Evolutionary conservation across 345 rosid species (phyloP).

Genomic region (Salix caprea): DNA sequence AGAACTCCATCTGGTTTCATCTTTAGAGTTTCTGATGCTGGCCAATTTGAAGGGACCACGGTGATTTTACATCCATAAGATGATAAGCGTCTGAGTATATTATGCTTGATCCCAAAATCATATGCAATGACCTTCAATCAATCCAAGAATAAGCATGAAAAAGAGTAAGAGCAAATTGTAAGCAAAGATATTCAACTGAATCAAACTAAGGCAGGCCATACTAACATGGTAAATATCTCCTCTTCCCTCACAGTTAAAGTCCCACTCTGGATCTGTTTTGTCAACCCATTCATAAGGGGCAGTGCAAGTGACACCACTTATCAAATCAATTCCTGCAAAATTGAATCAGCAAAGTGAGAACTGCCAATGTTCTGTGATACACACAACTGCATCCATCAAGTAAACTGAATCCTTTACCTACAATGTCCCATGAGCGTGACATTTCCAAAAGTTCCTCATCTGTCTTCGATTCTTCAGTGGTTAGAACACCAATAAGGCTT

Average conservation of each 20-base stretch:
- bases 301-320: constrained; percentile 72
- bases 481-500: constrained; percentile 90
- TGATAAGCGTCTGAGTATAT: constrained; percentile 75
- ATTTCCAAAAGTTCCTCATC: constrained; percentile 74
- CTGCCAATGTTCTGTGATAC: neutral
- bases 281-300: constrained; percentile 82
- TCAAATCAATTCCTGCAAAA: constrained; percentile 74
- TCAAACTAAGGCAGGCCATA: constrained; percentile 10
- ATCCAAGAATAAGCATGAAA: constrained; percentile 6
- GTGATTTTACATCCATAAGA: constrained; percentile 87
- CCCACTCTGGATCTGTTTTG: constrained; percentile 72
- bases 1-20: constrained; percentile 92
- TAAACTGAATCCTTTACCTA: constrained; percentile 39
- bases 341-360: constrained; percentile 8
- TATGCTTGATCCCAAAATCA: constrained; percentile 93
- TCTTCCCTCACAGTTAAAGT: constrained; percentile 47
- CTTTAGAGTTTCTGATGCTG: constrained; percentile 74
- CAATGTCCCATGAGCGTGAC: constrained; percentile 89
- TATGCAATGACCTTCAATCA: constrained; percentile 72
- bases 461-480: constrained; percentile 71
- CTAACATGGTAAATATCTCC: constrained; percentile 54
- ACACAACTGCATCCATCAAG: neutral
- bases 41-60: constrained; percentile 84
- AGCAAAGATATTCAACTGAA: constrained; percentile 4
- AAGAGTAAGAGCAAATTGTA: constrained; percentile 11